Percentiles rank a stretch among this genome's conserved stretches.
phyloP scores from a whole-genome alignment of 2,329 filamentous ascomycete genomes.

The Chrysoporthe austroafricana region DNA sequence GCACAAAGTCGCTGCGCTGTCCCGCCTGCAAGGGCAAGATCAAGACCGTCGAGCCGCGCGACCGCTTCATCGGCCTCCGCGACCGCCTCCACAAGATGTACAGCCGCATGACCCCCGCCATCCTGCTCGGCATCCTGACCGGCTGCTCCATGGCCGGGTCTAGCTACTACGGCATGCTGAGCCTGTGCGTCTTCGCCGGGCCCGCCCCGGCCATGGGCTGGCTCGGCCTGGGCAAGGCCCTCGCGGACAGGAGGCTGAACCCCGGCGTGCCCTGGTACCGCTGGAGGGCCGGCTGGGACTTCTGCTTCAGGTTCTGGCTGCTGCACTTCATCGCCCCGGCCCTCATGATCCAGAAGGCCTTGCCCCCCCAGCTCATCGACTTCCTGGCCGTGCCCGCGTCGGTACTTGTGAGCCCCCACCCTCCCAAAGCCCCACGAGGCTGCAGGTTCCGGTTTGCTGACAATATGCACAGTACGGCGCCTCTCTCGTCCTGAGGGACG shows the following conservation, averaged over 20 bases:
- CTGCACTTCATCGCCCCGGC: constrained; percentile 52
- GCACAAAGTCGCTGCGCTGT: constrained; percentile 72
- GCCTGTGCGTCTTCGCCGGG: constrained; percentile 57
- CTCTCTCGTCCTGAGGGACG: constrained; percentile 48
- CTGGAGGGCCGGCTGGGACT: constrained; percentile 23
- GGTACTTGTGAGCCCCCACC: constrained; percentile 42
- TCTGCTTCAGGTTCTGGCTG: constrained; percentile 35
- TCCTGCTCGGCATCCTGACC: constrained; percentile 66
- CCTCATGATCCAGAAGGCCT: constrained; percentile 48
- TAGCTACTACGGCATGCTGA: constrained; percentile 56
- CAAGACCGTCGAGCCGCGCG: constrained; percentile 72
- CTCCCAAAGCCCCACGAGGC: too few relatives aligned
- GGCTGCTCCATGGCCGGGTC: constrained; percentile 56
- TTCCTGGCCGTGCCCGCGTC: constrained; percentile 48
- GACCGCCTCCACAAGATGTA: constrained; percentile 60
- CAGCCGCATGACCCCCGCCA: constrained; percentile 59
- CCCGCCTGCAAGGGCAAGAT: constrained; percentile 90
- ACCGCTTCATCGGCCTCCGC: constrained; percentile 70
- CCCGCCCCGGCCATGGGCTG: constrained; percentile 48
- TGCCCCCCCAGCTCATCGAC: constrained; percentile 46
- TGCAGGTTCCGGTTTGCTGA: constrained; percentile 8
- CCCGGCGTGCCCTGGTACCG: constrained; percentile 19
- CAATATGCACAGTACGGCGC: constrained; percentile 48
- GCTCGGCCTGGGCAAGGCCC: constrained; percentile 35
- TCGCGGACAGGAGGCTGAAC: constrained; percentile 20